Evolutionary conservation across 1,284 basidiomycete species (phyloP).

Genomic region (Leccinum griseonigrum): DNA sequence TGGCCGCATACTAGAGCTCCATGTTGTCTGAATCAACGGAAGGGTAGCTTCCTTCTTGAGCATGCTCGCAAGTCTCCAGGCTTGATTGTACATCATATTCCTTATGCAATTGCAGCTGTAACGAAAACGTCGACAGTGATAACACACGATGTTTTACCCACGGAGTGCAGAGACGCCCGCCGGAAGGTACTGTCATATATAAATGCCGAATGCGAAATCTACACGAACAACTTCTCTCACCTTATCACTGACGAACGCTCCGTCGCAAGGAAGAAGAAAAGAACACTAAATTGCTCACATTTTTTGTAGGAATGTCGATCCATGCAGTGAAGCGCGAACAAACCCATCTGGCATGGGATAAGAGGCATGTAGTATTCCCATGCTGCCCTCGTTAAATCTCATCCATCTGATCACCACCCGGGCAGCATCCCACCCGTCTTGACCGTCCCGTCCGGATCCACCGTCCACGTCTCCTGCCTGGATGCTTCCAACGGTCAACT

Average conservation of each 20-base stretch:
- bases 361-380: background rate
- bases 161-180: background rate
- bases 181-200: background rate
- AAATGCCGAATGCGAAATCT: background rate
- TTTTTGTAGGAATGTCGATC: background rate
- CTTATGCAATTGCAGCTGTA: no score
- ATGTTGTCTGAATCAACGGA: no score
- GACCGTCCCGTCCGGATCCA: constrained; percentile 50
- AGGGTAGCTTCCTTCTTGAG: no score
- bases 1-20: no score
- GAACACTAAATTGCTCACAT: background rate
- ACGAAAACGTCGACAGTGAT: background rate
- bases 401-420: background rate
- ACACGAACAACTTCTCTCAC: background rate
- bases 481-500: constrained; percentile 64
- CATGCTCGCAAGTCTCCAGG: no score
- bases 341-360: background rate
- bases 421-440: constrained; percentile 36
- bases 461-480: constrained; percentile 56
- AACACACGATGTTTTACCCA: background rate
- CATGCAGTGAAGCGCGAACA: background rate
- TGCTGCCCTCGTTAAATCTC: background rate
- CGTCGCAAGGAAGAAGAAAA: background rate
- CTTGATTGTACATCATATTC: no score
- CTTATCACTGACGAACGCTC: background rate